Evolutionary conservation across 2,329 filamentous ascomycete species (phyloP).

Genomic region (Coniochaeta pulveracea): DNA sequence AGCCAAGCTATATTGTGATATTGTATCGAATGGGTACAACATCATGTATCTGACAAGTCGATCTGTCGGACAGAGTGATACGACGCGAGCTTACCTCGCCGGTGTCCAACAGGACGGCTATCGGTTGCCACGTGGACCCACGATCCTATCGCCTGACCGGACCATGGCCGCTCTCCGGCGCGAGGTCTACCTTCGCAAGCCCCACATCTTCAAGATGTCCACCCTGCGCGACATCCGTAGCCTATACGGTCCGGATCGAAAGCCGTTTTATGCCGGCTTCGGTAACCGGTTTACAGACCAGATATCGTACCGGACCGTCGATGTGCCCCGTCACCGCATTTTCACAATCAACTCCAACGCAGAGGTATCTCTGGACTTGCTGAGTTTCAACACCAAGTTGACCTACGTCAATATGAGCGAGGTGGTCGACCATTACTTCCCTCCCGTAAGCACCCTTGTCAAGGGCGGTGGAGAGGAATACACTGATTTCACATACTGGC

Average conservation of each 20-base stretch:
- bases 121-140: slow-evolving; percentile 76
- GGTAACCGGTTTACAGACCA: slow-evolving; percentile 95
- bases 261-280: slow-evolving; percentile 93
- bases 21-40: slow-evolving; percentile 91
- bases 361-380: slow-evolving; percentile 81
- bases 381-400: slow-evolving; percentile 88
- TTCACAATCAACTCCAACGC: slow-evolving; percentile 97
- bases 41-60: slow-evolving; percentile 96
- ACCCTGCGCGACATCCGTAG: slow-evolving; percentile 89
- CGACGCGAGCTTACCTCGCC: slow-evolving; percentile 77
- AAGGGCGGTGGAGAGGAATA: slow-evolving; percentile 87
- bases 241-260: slow-evolving; percentile 65
- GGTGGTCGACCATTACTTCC: slow-evolving; percentile 96
- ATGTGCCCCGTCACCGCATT: slow-evolving; percentile 86
- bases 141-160: slow-evolving; percentile 88
- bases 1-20: slow-evolving; percentile 94
- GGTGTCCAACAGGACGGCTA: slow-evolving; percentile 84
- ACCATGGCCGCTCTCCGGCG: slow-evolving; percentile 87
- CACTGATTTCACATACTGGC: slow-evolving; percentile 96
- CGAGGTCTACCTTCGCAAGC: slow-evolving; percentile 91
- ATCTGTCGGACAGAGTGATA: slow-evolving; percentile 88
- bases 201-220: slow-evolving; percentile 99
- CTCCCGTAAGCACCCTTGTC: slow-evolving; percentile 76
- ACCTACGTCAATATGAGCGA: slow-evolving; percentile 97
- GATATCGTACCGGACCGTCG: slow-evolving; percentile 88